phyloP scores from a whole-genome alignment of 2,329 filamentous ascomycete species.

The Albophoma yamanashiensis region DNA sequence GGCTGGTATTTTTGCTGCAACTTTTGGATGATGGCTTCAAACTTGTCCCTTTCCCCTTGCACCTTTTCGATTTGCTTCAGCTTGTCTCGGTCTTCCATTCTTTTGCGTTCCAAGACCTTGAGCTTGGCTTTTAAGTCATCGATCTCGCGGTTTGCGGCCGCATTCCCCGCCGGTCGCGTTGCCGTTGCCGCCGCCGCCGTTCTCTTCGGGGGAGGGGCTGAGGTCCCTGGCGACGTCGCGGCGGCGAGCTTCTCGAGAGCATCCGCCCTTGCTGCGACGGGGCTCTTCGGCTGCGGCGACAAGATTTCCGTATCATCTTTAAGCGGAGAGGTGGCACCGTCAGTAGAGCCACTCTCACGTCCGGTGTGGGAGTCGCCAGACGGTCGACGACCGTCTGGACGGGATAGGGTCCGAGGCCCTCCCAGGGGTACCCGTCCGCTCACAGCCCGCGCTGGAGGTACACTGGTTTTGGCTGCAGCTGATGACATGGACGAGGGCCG shows the following conservation, averaged over 20 bases:
- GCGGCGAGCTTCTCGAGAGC: slow-evolving; percentile 41
- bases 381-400: slow-evolving; percentile 29
- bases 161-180: slow-evolving; percentile 31
- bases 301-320: slow-evolving; percentile 41
- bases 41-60: slow-evolving; percentile 66
- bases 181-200: slow-evolving; percentile 17
- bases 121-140: slow-evolving; percentile 86
- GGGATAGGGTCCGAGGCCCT: slow-evolving; percentile 22
- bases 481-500: slow-evolving; percentile 35
- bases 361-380: slow-evolving; percentile 37
- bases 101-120: slow-evolving; percentile 77
- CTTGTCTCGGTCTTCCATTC: slow-evolving; percentile 75
- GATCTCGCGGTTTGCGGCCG: slow-evolving; percentile 53
- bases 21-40: slow-evolving; percentile 79
- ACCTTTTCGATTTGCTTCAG: slow-evolving; percentile 68
- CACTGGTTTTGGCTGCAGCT: slow-evolving; percentile 19
- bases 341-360: slow-evolving; percentile 26
- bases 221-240: slow-evolving; percentile 15
- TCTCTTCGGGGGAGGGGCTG: slow-evolving; percentile 20
- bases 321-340: slow-evolving; percentile 29
- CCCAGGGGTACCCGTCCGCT: slow-evolving; percentile 29
- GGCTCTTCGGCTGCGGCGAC: slow-evolving; percentile 39
- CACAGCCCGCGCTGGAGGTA: slow-evolving; percentile 23
- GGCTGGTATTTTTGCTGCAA: slow-evolving; percentile 81
- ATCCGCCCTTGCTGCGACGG: slow-evolving; percentile 37